These are phyloP conservation scores for Candida patagonica DNA, from an alignment of 805 yeast genomes.

Conservation along the genomic window DNA sequence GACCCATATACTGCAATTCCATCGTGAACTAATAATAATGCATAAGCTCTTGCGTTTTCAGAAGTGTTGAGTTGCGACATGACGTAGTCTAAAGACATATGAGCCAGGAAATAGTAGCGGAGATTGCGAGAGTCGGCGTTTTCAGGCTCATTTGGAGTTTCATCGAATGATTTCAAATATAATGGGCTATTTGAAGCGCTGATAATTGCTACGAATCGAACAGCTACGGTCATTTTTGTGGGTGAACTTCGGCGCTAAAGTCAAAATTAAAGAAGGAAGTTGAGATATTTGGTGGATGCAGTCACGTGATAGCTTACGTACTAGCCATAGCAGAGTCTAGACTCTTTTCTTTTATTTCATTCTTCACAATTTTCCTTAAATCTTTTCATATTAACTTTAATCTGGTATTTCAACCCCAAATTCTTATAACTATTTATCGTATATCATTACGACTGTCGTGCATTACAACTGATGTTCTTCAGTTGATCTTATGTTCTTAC, in stretches of 20 bases:
- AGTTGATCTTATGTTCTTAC: background rate
- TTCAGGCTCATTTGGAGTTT: background rate
- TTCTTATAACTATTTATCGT: too few species aligned
- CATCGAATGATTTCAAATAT: slow-evolving; percentile 15
- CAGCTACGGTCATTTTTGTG: slow-evolving; percentile 16
- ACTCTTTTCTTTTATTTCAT: too few species aligned
- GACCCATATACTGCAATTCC: slow-evolving; percentile 30
- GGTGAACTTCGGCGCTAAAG: slow-evolving; percentile 1
- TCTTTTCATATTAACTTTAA: too few species aligned
- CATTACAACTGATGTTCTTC: too few species aligned
- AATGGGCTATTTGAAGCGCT: slow-evolving; percentile 18
- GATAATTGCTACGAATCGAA: slow-evolving; percentile 19
- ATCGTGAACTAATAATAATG: slow-evolving; percentile 26
- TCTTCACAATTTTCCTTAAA: too few species aligned
- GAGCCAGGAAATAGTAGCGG: slow-evolving; percentile 27
- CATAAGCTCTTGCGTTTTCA: slow-evolving; percentile 14
- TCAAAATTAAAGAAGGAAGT: too few species aligned
- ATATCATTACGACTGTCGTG: too few species aligned
- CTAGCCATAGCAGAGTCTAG: too few species aligned
- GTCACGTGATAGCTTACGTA: too few species aligned
- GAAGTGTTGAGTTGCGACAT: slow-evolving; percentile 17
- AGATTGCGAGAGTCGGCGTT: slow-evolving; percentile 10
- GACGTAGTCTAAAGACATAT: slow-evolving; percentile 30
- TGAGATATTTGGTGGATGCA: too few species aligned
- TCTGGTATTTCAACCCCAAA: too few species aligned